A percentile compares a stretch with the other conserved stretches of the same genome.
Evolutionary conservation across 768 basidiomycete species (phyloP).

Genomic region (Astraeus odoratus): DNA sequence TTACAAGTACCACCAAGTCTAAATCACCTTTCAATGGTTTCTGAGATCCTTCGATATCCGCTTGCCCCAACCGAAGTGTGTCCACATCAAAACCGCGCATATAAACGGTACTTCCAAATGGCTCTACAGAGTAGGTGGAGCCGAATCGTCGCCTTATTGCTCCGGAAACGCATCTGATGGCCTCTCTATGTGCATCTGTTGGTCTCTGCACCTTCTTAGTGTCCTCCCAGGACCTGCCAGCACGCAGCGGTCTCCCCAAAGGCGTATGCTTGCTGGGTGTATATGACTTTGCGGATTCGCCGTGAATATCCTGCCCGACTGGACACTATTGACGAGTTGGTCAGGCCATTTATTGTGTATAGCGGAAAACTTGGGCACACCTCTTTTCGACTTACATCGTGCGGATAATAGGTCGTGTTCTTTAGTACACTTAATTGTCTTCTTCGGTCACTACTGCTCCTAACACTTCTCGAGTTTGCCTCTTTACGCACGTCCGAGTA

Average conservation of each 20-base stretch:
- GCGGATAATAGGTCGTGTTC: no score
- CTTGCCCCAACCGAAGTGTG: slow-evolving; percentile 1
- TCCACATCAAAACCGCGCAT: slow-evolving; percentile 28
- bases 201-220: no score
- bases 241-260: neutral
- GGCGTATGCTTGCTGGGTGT: no score
- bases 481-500: neutral
- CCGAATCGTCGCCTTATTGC: neutral
- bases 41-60: slow-evolving; percentile 7
- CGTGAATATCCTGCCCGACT: no score
- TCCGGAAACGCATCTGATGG: neutral
- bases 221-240: neutral
- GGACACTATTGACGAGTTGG: no score
- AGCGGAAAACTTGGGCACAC: no score
- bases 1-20: slow-evolving; percentile 46
- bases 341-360: no score
- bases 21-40: slow-evolving; percentile 31
- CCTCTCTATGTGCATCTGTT: neutral
- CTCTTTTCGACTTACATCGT: no score
- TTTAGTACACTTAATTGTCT: no score
- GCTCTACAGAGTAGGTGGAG: slow-evolving; percentile 25
- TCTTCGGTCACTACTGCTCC: no score
- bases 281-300: no score
- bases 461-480: no score
- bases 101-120: slow-evolving; percentile 48